Base-by-base conservation (phyloP, 805 yeast species). In the Teunomyces barrocoloradensis region DNA sequence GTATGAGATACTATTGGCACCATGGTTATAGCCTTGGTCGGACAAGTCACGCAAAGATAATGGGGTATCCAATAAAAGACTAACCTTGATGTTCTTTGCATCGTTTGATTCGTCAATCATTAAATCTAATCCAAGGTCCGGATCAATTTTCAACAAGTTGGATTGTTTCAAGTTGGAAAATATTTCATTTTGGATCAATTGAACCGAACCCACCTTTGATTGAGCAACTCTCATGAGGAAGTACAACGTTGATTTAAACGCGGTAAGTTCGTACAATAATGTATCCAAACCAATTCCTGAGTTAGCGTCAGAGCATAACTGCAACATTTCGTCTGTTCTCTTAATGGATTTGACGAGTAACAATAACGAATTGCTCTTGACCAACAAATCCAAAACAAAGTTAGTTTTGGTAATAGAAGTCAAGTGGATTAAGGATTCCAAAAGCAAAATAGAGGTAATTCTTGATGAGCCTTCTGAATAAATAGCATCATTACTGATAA, bases 381-480 rank as follows among this genome's bases (percentile, higher is more conserved):
- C 76, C 51, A 92, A 68, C 1, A 77, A 67, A 18, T 83, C 84
- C 43, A 86, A 63, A 4, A 89, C 75, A 54, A 82, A 78, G 51
- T 79, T 77, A 13, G 51, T 50, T 36, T 78, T 73, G 17, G 74
- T 73, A n/a, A 67, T 57, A 28, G 76, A 74, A 1, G 85, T 78
- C 33, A 82, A 62, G 48, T 81, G 82, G 23, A 82, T 75, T 43
- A 84, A 65, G 1, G 85, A 75, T 55, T 89, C 96, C 52, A 94
- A 64, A 11, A 91, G 69, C n/a, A 89, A 61, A 11, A 91, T 71
- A 2, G 96, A 84, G 0, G 92, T 82, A 9, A 90, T 77, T 54
- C 94, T 78, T 6, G 85, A 78, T 0, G 85, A 71, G 1, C 92
- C 94, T 55, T 87, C 94, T 2, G 91, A 89, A 45, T 81, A 74